Conservation (phyloP, 2,329 filamentous ascomycete genomes). For the Ophiocordyceps camponoti-rufipedis region DNA sequence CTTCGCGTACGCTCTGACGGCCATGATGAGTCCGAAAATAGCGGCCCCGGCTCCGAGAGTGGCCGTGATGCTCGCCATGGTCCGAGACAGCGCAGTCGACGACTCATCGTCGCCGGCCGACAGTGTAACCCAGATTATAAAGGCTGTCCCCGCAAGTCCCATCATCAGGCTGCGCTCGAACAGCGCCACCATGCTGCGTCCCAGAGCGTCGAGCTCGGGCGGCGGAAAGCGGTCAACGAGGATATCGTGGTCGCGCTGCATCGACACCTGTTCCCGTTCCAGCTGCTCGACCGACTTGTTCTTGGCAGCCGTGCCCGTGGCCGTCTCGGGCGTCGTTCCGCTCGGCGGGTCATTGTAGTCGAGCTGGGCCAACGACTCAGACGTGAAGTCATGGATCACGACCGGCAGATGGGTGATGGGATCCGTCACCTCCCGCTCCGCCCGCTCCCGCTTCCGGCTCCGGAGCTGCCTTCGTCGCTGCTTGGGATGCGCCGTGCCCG, state of each 20-base stretch:
- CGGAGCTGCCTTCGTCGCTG: conserved; percentile 30
- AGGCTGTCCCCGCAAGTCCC: conserved; percentile 15
- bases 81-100: neutral
- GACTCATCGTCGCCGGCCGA: neutral
- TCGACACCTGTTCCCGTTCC: conserved; percentile 13
- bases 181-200: conserved; percentile 13
- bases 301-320: conserved; percentile 18
- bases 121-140: conserved; percentile 7
- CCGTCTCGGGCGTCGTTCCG: conserved; percentile 17
- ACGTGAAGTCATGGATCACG: conserved; percentile 49
- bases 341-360: conserved; percentile 13
- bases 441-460: conserved; percentile 22
- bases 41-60: conserved; percentile 3
- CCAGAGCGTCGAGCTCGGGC: conserved; percentile 25
- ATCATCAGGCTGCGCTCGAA: conserved; percentile 17
- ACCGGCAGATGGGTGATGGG: conserved; percentile 55
- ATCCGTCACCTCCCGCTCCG: conserved; percentile 49
- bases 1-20: conserved; percentile 38
- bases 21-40: conserved; percentile 19
- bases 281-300: conserved; percentile 21
- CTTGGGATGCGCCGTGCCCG: conserved; percentile 21
- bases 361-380: conserved; percentile 31
- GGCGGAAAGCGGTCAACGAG: conserved; percentile 27
- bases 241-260: conserved; percentile 20
- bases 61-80: neutral